Conservation (phyloP, 345 rosid species). For the Euphorbia peplus region DNA sequence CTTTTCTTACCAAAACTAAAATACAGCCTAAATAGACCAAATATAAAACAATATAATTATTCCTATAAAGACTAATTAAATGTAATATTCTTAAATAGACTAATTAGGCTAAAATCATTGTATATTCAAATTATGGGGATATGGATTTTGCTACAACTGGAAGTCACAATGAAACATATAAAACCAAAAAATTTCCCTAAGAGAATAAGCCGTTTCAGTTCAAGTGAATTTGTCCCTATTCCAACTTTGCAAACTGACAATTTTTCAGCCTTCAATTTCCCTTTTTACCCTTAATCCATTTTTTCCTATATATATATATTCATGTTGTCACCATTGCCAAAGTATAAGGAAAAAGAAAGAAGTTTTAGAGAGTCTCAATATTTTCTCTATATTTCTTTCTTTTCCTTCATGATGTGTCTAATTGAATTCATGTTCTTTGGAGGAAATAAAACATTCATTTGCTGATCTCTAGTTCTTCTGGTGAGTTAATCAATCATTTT, state of each 20-base stretch:
- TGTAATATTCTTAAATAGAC: too few species aligned
- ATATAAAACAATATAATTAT: too few species aligned
- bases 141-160: neutral
- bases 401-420: neutral
- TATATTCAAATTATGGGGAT: neutral
- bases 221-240: neutral
- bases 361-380: neutral
- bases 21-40: too few species aligned
- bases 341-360: too few species aligned
- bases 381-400: neutral
- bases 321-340: neutral
- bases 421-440: neutral
- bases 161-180: constrained; percentile 1
- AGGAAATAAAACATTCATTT: neutral
- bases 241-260: neutral
- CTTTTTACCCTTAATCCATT: neutral
- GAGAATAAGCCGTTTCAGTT: constrained; percentile 14
- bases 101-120: too few species aligned
- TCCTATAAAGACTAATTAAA: too few species aligned
- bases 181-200: constrained; percentile 3
- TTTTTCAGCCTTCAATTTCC: neutral
- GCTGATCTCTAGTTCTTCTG: too few species aligned
- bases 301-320: neutral
- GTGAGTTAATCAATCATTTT: too few species aligned
- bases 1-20: too few species aligned